These are phyloP conservation scores for Colletotrichum tofieldiae DNA, from an alignment of 2,329 filamentous ascomycete species.

Conservation along the genomic window DNA sequence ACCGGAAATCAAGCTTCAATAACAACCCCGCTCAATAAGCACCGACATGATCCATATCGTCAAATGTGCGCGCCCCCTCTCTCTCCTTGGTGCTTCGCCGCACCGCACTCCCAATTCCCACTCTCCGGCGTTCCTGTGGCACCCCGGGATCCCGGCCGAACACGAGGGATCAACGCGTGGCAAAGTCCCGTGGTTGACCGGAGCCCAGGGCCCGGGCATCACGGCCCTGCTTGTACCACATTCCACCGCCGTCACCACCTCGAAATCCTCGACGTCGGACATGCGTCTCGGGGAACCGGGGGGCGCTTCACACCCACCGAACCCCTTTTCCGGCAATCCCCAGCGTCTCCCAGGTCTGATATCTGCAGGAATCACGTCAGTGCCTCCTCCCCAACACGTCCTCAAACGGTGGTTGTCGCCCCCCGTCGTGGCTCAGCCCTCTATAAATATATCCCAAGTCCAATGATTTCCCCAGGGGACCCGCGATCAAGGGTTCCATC, in stretches of 20 bases:
- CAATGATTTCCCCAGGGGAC: slow-evolving; percentile 42
- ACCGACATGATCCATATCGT: slow-evolving; percentile 21
- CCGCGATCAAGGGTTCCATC: slow-evolving; percentile 39
- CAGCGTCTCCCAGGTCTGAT: slow-evolving; percentile 14
- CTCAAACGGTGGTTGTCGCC: neutral
- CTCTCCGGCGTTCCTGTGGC: slow-evolving; percentile 3
- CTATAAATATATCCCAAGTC: slow-evolving; percentile 40
- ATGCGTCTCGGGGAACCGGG: slow-evolving; percentile 36
- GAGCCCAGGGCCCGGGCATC: slow-evolving; percentile 31
- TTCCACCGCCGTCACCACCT: neutral
- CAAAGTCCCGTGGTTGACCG: slow-evolving; percentile 39
- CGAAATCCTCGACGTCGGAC: slow-evolving; percentile 23
- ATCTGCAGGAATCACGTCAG: slow-evolving; percentile 35
- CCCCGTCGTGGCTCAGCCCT: slow-evolving; percentile 39
- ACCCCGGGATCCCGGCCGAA: slow-evolving; percentile 37
- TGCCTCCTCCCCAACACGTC: slow-evolving; percentile 10
- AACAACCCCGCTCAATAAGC: slow-evolving; percentile 33
- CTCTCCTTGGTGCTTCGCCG: slow-evolving; percentile 11
- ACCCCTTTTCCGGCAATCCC: slow-evolving; percentile 20
- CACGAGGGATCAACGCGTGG: slow-evolving; percentile 42
- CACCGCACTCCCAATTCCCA: neutral
- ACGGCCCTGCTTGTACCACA: slow-evolving; percentile 14
- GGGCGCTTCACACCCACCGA: slow-evolving; percentile 21
- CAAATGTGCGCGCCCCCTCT: slow-evolving; percentile 16
- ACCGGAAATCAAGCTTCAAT: slow-evolving; percentile 32